Evolutionary conservation across 2,329 filamentous ascomycete species (phyloP).

Genomic region (Neodidymelliopsis sp.): DNA sequence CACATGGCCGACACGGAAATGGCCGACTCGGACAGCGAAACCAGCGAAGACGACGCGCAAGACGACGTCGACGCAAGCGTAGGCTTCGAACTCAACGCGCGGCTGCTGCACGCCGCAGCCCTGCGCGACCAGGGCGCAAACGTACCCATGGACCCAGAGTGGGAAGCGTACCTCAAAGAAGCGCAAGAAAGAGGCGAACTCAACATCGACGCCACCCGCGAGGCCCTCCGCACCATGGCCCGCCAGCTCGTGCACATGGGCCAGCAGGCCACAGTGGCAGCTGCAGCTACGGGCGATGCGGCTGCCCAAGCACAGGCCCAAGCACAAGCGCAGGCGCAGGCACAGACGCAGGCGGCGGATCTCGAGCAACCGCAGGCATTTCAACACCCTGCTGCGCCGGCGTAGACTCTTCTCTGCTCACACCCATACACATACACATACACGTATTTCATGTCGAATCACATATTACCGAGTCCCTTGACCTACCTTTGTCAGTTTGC

Average conservation of each 20-base stretch:
- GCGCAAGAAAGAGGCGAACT: constrained; percentile 67
- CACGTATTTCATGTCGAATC: neutral
- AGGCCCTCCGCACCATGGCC: constrained; percentile 42
- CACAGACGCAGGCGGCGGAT: neutral
- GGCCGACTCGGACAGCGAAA: constrained; percentile 51
- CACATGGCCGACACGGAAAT: constrained; percentile 31
- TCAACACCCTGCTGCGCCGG: constrained; percentile 19
- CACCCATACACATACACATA: neutral
- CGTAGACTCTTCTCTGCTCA: constrained; percentile 5
- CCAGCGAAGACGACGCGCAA: constrained; percentile 19
- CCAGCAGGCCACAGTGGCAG: constrained; percentile 22
- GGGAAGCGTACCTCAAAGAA: constrained; percentile 78
- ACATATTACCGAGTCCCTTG: too few relatives aligned
- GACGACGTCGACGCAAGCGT: constrained; percentile 59
- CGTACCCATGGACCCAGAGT: constrained; percentile 71
- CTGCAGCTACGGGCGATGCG: constrained; percentile 14
- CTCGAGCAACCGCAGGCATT: constrained; percentile 9
- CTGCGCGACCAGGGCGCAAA: constrained; percentile 68
- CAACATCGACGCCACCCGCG: constrained; percentile 44
- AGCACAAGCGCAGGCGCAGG: too few relatives aligned
- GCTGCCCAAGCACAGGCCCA: constrained; percentile 3
- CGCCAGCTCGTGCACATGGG: constrained; percentile 38
- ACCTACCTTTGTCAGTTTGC: neutral
- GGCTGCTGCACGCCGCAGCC: constrained; percentile 69
- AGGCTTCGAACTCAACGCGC: constrained; percentile 66